Conservation (phyloP, 305 asterid genomes). For the Plantago coronopus region DNA sequence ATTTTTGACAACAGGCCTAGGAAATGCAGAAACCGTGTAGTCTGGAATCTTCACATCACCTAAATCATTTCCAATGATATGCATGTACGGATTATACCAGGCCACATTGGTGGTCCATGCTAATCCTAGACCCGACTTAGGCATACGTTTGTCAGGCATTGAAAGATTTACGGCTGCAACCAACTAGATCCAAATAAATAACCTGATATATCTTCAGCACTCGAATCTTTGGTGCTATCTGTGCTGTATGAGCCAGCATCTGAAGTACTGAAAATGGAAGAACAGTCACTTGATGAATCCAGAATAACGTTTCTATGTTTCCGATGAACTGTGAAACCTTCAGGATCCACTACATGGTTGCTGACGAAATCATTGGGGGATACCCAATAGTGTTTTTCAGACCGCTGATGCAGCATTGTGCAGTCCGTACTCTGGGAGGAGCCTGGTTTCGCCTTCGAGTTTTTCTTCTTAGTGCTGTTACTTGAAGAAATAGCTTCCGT, state of each 20-base stretch:
- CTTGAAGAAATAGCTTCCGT: slow-evolving; percentile 39
- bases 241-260: slow-evolving; percentile 58
- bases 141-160: not conserved
- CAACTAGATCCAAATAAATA: slow-evolving; percentile 44
- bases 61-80: no score
- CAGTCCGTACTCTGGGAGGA: slow-evolving; percentile 18
- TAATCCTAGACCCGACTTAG: no score
- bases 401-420: slow-evolving; percentile 15
- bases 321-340: slow-evolving; percentile 22
- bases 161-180: slow-evolving; percentile 24
- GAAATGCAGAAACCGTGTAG: no score
- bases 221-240: slow-evolving; percentile 59
- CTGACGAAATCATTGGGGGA: slow-evolving; percentile 33
- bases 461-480: slow-evolving; percentile 35
- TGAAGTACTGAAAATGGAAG: slow-evolving; percentile 53
- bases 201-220: slow-evolving; percentile 51
- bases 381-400: slow-evolving; percentile 25
- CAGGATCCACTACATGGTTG: slow-evolving; percentile 20
- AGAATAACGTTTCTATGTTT: slow-evolving; percentile 24
- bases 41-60: no score
- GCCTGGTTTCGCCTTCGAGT: slow-evolving; percentile 30
- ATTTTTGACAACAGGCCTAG: no score
- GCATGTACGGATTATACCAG: no score
- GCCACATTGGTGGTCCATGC: no score
- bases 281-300: slow-evolving; percentile 48